Conservation (phyloP, 345 rosid genomes). For the Arabis alpina region DNA sequence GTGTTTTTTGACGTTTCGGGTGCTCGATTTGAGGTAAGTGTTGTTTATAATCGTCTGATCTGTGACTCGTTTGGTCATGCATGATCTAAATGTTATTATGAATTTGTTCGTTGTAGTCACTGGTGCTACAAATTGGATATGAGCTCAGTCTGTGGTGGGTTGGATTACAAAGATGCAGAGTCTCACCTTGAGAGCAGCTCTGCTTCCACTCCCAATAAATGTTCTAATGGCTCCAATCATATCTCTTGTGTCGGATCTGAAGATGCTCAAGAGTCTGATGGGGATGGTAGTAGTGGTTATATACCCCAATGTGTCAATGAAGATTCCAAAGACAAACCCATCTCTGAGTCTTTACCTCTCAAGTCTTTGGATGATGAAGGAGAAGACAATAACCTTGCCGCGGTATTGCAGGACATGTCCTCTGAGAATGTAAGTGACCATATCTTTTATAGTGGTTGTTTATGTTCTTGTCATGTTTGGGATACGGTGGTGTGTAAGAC, state of each 20-base stretch:
- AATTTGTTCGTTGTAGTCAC: slow-evolving; percentile 30
- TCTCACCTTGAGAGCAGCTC: slow-evolving; percentile 40
- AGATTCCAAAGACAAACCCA: slow-evolving; percentile 40
- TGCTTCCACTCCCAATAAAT: slow-evolving; percentile 30
- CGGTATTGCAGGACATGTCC: slow-evolving; percentile 42
- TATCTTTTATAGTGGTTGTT: too few species aligned
- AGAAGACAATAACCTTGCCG: slow-evolving; percentile 47
- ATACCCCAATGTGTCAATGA: slow-evolving; percentile 44
- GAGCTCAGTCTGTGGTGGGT: slow-evolving; percentile 34
- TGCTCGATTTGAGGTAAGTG: too few species aligned
- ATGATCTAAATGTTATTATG: background rate
- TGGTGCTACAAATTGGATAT: slow-evolving; percentile 45
- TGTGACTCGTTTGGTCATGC: background rate
- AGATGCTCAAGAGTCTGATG: slow-evolving; percentile 50
- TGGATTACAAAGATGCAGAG: slow-evolving; percentile 43
- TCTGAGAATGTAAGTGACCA: slow-evolving; percentile 42
- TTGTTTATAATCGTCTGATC: background rate
- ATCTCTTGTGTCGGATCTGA: slow-evolving; percentile 39
- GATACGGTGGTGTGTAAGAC: too few species aligned
- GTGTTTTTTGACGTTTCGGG: background rate
- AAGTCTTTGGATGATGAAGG: slow-evolving; percentile 37
- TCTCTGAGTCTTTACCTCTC: slow-evolving; percentile 29
- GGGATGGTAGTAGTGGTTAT: slow-evolving; percentile 44
- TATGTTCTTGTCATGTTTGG: too few species aligned
- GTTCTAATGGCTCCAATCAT: slow-evolving; percentile 33